phyloP scores from a whole-genome alignment of 768 basidiomycete genomes.

The Lentinula lateritia region DNA sequence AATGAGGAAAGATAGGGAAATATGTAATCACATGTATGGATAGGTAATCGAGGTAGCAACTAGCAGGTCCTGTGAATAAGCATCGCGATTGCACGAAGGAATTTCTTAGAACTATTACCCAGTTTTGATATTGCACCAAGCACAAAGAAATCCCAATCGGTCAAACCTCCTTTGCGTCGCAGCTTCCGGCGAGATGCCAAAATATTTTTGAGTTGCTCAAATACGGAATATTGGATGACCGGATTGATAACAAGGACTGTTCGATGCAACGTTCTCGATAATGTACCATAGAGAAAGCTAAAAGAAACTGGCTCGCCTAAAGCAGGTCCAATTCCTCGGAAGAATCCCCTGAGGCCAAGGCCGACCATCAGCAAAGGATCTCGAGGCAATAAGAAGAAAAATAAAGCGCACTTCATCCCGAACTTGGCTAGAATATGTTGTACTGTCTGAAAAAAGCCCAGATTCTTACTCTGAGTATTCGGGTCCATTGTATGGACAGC shows the following conservation, averaged over 20 bases:
- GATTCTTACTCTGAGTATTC: constrained; percentile 32
- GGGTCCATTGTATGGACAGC: constrained; percentile 54
- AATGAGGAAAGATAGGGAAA: background rate
- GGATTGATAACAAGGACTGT: constrained; percentile 84
- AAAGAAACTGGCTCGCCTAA: constrained; percentile 30
- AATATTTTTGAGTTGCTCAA: constrained; percentile 91
- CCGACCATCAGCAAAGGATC: background rate
- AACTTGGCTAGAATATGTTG: constrained; percentile 64
- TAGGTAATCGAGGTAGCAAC: constrained; percentile 54
- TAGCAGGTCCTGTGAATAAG: constrained; percentile 13
- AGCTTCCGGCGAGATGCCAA: constrained; percentile 59
- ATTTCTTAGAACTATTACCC: constrained; percentile 32
- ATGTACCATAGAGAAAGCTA: background rate
- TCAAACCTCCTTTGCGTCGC: constrained; percentile 43
- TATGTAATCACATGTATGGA: constrained; percentile 57
- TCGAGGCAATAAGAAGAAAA: background rate
- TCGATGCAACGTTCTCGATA: background rate
- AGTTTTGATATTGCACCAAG: constrained; percentile 95
- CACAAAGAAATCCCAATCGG: constrained; percentile 89
- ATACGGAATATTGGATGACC: constrained; percentile 89
- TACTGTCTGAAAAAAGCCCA: constrained; percentile 63
- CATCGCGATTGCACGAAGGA: background rate
- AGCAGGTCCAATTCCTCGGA: constrained; percentile 93
- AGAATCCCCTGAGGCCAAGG: constrained; percentile 55
- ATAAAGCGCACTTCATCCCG: constrained; percentile 43